Evolutionary conservation across 2,329 filamentous ascomycete genomes (phyloP).

Genomic region (Dactylellina haptotyla): DNA sequence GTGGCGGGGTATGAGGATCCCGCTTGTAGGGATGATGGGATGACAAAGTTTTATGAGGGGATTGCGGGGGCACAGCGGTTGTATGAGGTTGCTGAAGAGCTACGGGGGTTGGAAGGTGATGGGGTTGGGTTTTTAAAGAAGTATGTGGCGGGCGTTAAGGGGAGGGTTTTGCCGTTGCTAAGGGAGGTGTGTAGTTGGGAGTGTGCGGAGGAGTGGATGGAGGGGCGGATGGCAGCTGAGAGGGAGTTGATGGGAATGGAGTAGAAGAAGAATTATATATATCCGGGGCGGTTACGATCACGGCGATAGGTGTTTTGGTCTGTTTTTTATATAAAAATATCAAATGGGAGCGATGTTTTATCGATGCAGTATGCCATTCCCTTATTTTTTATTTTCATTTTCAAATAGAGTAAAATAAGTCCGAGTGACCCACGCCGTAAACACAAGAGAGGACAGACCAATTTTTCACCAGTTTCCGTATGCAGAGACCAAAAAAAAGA

Average conservation of each 20-base stretch:
- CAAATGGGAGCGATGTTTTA: no score
- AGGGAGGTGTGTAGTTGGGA: conserved; percentile 48
- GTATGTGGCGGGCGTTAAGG: background rate
- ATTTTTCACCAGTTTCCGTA: background rate
- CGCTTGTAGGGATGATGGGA: background rate
- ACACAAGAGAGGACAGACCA: no score
- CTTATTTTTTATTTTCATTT: no score
- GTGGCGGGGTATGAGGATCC: background rate
- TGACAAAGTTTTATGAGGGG: background rate
- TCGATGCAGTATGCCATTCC: no score
- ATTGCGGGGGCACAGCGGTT: background rate
- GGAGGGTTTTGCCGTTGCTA: conserved; percentile 14
- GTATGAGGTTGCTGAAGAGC: conserved; percentile 14
- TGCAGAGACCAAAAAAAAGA: background rate
- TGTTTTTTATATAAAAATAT: no score
- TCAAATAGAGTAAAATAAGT: no score
- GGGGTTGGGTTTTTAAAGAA: conserved; percentile 1
- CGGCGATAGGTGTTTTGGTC: no score
- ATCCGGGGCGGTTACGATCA: no score
- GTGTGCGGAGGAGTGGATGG: conserved; percentile 43
- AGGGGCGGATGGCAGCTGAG: conserved; percentile 11
- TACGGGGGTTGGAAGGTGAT: background rate
- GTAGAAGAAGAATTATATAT: no score
- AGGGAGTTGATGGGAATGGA: background rate
- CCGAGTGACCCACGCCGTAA: no score